These are phyloP conservation scores for Apophysomyces ossiformis DNA, from an alignment of 371 early-diverging fungal species.

Conservation along the genomic window DNA sequence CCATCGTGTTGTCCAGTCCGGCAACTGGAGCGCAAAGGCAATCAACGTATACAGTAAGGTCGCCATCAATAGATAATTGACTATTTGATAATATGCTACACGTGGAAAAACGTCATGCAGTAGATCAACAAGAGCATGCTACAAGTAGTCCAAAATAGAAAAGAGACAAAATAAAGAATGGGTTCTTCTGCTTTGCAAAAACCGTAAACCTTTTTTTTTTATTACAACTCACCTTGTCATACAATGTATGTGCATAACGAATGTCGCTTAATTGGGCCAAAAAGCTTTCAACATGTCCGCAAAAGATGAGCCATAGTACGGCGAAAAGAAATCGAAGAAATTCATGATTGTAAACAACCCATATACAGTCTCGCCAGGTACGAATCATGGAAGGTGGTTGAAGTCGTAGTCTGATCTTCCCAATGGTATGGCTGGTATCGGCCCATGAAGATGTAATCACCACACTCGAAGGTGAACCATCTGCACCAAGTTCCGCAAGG, in stretches of 20 bases:
- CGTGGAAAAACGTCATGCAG: slow-evolving; percentile 44
- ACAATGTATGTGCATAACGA: slow-evolving; percentile 23
- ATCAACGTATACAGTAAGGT: slow-evolving; percentile 50
- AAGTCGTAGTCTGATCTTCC: slow-evolving; percentile 29
- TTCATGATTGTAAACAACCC: slow-evolving; percentile 39
- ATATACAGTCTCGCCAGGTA: slow-evolving; percentile 23
- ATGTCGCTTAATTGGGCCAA: slow-evolving; percentile 45
- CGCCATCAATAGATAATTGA: slow-evolving; percentile 53
- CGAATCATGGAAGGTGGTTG: slow-evolving; percentile 34
- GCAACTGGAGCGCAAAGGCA: slow-evolving; percentile 50
- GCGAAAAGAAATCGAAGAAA: slow-evolving; percentile 30
- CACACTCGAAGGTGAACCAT: slow-evolving; percentile 19
- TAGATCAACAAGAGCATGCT: slow-evolving; percentile 41
- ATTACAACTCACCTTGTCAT: slow-evolving; percentile 7
- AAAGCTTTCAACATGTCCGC: slow-evolving; percentile 42
- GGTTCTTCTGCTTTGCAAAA: too few species aligned
- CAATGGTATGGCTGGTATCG: slow-evolving; percentile 33
- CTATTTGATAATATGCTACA: slow-evolving; percentile 36
- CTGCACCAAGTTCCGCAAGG: slow-evolving; percentile 17
- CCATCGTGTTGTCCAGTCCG: slow-evolving; percentile 54
- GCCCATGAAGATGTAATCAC: slow-evolving; percentile 17
- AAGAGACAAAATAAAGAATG: neutral
- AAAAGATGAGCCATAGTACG: slow-evolving; percentile 31
- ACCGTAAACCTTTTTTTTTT: too few species aligned
- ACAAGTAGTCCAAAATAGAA: neutral